Conservation (phyloP, 2,329 filamentous ascomycete genomes). For the Seiridium cupressi region DNA sequence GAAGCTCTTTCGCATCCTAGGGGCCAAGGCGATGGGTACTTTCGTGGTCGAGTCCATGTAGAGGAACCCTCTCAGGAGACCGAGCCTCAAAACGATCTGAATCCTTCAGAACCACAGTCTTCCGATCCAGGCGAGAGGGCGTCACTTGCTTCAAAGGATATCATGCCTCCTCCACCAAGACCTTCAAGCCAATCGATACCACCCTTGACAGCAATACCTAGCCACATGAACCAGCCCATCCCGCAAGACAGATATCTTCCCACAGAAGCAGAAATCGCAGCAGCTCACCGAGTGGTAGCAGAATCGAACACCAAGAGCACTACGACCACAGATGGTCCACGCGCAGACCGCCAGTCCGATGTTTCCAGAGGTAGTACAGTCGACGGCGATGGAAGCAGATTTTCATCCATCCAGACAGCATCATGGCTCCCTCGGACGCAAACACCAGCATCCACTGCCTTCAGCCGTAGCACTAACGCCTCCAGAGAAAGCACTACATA, state of each 20-base stretch:
- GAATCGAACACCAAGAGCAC: not conserved
- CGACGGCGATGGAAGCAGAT: not conserved
- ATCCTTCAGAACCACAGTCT: not conserved
- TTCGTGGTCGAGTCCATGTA: no score
- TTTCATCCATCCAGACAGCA: constrained; percentile 13
- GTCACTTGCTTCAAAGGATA: constrained; percentile 23
- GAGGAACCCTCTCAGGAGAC: no score
- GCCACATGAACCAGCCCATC: not conserved
- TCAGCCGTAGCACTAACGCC: constrained; percentile 9
- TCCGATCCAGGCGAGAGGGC: constrained; percentile 9
- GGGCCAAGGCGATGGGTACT: no score
- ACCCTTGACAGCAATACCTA: not conserved
- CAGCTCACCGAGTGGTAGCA: not conserved
- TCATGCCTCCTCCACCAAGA: constrained; percentile 29
- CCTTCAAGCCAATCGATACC: constrained; percentile 11
- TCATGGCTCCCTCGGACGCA: constrained; percentile 24
- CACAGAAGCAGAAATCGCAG: not conserved
- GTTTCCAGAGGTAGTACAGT: no score
- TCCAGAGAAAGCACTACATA: constrained; percentile 7
- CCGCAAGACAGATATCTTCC: not conserved
- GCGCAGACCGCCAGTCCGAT: no score
- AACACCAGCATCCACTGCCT: constrained; percentile 12
- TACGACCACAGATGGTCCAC: not conserved
- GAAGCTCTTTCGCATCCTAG: no score
- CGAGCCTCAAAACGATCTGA: not conserved